Conservation (phyloP, 176 grass and related monocot species). For the Eremochloa ophiuroides region DNA sequence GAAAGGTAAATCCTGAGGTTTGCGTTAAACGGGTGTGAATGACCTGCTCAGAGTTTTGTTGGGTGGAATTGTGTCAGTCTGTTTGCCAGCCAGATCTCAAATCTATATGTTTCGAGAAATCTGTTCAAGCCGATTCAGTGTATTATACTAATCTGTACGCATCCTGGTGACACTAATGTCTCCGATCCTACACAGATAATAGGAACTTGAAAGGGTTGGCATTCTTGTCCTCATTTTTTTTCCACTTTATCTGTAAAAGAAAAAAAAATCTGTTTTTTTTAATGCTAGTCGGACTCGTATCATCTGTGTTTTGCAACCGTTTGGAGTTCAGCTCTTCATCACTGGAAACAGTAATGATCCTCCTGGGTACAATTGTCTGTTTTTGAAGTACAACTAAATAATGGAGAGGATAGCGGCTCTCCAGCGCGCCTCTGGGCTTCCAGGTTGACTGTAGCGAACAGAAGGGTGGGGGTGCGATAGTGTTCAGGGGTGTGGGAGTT, state of each 20-base stretch:
- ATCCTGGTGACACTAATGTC: neutral
- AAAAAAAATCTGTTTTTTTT: neutral
- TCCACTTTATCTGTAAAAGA: slow-evolving; percentile 1
- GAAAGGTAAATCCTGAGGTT: neutral
- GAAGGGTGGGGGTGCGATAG: too few relatives aligned
- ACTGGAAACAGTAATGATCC: neutral
- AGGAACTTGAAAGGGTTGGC: neutral
- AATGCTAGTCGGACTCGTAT: neutral
- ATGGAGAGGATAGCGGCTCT: too few relatives aligned
- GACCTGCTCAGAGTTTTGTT: neutral
- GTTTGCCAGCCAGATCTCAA: neutral
- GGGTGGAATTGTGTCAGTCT: neutral
- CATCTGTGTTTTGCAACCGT: neutral
- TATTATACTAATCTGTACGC: slow-evolving; percentile 15
- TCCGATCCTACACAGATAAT: neutral
- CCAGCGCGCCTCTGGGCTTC: too few relatives aligned
- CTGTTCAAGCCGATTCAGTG: neutral
- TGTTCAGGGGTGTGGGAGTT: too few relatives aligned
- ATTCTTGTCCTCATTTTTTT: neutral
- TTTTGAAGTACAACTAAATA: neutral
- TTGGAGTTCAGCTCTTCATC: neutral
- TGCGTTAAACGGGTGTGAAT: neutral
- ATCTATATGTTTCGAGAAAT: neutral
- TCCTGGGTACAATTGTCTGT: neutral
- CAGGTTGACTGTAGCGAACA: too few relatives aligned